These are phyloP conservation scores for Citrullus colocynthis DNA, from an alignment of 306 rosid genomes.

Conservation along the genomic window DNA sequence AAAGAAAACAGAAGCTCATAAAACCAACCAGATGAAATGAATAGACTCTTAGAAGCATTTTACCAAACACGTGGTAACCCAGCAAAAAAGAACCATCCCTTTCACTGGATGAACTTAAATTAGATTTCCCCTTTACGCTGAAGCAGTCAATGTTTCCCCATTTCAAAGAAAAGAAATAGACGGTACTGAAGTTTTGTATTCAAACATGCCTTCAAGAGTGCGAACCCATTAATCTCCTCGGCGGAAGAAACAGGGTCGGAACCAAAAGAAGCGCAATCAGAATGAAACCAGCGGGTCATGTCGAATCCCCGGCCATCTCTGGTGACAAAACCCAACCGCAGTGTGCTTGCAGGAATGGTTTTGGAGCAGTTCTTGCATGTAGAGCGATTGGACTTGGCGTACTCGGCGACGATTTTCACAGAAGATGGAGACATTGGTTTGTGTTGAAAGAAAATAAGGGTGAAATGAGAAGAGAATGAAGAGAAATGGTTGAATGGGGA, in stretches of 20 bases:
- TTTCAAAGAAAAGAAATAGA: neutral
- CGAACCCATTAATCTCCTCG: slow-evolving; percentile 37
- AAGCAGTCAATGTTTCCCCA: neutral
- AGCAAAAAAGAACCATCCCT: neutral
- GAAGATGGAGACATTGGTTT: slow-evolving; percentile 27
- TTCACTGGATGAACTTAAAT: neutral
- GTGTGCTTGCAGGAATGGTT: slow-evolving; percentile 19
- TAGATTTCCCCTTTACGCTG: neutral
- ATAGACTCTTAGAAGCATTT: neutral
- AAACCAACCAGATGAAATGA: neutral
- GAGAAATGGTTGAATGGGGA: neutral
- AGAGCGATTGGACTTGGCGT: slow-evolving; percentile 52
- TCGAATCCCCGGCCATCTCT: slow-evolving; percentile 31
- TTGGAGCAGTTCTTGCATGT: slow-evolving; percentile 51
- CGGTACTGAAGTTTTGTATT: neutral
- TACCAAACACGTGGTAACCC: neutral
- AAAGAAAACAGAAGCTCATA: neutral
- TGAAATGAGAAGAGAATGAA: neutral
- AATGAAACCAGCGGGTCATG: slow-evolving; percentile 50
- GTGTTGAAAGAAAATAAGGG: neutral
- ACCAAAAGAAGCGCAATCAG: slow-evolving; percentile 34
- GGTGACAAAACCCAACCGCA: slow-evolving; percentile 43
- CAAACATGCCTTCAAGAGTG: slow-evolving; percentile 31
- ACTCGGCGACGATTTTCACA: slow-evolving; percentile 23
- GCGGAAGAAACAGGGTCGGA: slow-evolving; percentile 16